Percentiles rank a stretch among this genome's conserved stretches.
phyloP scores from a whole-genome alignment of 805 yeast species.

The Metschnikowia dekortorum region DNA sequence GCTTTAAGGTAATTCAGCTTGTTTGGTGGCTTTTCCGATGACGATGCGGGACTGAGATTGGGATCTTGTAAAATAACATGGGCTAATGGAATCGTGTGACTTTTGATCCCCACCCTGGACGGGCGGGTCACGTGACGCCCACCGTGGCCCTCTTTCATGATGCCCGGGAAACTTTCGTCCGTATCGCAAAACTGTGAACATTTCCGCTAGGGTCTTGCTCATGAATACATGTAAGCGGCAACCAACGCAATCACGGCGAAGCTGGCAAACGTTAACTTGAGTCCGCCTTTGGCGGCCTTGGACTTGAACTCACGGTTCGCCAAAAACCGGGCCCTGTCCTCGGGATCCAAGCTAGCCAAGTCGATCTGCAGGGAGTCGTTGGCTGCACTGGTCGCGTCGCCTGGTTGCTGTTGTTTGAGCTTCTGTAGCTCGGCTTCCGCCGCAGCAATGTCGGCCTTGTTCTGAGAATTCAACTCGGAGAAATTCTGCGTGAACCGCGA shows the following conservation, averaged over 20 bases:
- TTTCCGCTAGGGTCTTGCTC: neutral
- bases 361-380: slow-evolving; percentile 20
- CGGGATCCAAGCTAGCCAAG: slow-evolving; percentile 52
- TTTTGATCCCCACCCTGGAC: too few species aligned
- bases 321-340: slow-evolving; percentile 53
- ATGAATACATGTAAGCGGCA: slow-evolving; percentile 22
- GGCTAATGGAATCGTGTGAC: too few species aligned
- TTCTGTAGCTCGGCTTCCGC: slow-evolving; percentile 17
- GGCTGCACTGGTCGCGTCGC: slow-evolving; percentile 4
- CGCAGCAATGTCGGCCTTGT: slow-evolving; percentile 28
- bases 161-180: neutral
- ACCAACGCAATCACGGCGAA: slow-evolving; percentile 30
- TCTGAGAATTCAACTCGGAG: slow-evolving; percentile 57
- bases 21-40: too few species aligned
- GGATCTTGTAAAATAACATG: too few species aligned
- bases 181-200: too few species aligned
- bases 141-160: neutral
- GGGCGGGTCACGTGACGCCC: too few species aligned
- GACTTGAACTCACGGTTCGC: slow-evolving; percentile 10
- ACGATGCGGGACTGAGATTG: too few species aligned
- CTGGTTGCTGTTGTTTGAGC: slow-evolving; percentile 1
- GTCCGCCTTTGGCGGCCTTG: slow-evolving; percentile 4
- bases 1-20: too few species aligned
- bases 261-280: slow-evolving; percentile 23
- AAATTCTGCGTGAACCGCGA: slow-evolving; percentile 58